Base-by-base conservation (phyloP, 352 stramenopile species). In the Phytophthora pisi region DNA sequence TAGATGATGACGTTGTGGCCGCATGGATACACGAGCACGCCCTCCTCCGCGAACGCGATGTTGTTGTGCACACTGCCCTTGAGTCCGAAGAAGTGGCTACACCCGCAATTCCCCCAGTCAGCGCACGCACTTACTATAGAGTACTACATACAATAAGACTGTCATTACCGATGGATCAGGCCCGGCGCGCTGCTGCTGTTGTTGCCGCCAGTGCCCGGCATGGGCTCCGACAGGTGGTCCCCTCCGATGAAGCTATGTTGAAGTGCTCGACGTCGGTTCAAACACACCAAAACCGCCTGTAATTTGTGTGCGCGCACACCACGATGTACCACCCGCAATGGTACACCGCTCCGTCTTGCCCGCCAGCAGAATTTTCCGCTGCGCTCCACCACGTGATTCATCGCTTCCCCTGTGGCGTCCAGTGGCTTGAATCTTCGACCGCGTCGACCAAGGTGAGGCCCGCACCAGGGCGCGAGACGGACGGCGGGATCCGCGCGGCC, bases 1-100 rank as follows among this genome's bases (percentile, higher is more conserved):
- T 96, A 84, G 16, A 97, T 70, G 31, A 96, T 78, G 20, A 96
- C 77, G 66, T 96, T 95, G 77, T 97, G 88, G 42, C 90, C 91
- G 52, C 86, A 95, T 20, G 90, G 89, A 53, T 97, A 96, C 56
- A 96, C 77, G 16, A 97, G 80, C 43, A 91, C 68, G 49, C 90
- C 88, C 54, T 97, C 91, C 51, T 97, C 91, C 11, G 85, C 75
- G 54, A 95, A 97, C 45, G 82, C 79, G 24, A 97, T 81, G 66
- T 87, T 90, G 72, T 93, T 93, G 75, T 90, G 88, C 49, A 92
- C 82, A 23, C 70, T 71, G 24, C 78, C 85, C 45, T 97, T 97
- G 64, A 96, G 79, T 1, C 90, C 90, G 66, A 96, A 96, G 18
- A 96, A 72, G 61, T 97, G 85, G 20, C 86, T 88, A 23, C 43